phyloP scores from a whole-genome alignment of 257 asterid genomes.

The Solanum clarkiae region DNA sequence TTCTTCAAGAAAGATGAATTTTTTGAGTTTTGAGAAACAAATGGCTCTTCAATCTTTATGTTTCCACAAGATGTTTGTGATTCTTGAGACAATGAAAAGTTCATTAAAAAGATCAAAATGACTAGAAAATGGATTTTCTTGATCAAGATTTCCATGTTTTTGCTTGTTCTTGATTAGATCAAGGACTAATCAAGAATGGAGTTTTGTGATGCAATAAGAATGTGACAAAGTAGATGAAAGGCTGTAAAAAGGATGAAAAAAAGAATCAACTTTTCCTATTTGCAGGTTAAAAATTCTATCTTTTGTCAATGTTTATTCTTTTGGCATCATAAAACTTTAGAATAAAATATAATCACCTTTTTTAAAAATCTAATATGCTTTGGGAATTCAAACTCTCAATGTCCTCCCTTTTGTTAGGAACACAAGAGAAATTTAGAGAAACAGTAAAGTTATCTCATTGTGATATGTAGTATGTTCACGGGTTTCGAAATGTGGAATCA shows the following conservation, averaged over 20 bases:
- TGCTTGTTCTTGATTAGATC: not conserved
- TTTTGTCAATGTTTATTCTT: not conserved
- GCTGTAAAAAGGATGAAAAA: not conserved
- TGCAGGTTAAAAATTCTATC: not conserved
- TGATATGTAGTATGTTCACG: not conserved
- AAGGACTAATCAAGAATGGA: not conserved
- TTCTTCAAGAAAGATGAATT: conserved; percentile 9
- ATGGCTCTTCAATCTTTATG: conserved; percentile 16
- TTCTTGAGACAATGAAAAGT: conserved; percentile 12
- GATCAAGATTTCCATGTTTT: conserved; percentile 20
- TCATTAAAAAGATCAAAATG: conserved; percentile 6
- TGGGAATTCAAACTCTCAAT: not conserved
- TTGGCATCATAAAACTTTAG: not conserved
- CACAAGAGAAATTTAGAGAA: not conserved
- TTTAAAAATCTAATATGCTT: not conserved
- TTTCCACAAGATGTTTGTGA: conserved; percentile 17
- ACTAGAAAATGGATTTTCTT: conserved; percentile 20
- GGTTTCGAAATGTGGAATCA: not conserved
- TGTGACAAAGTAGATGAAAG: not conserved
- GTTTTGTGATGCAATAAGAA: not conserved
- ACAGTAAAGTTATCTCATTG: not conserved
- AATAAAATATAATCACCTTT: not conserved
- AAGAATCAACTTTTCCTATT: conserved; percentile 17
- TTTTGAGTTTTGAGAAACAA: conserved; percentile 9
- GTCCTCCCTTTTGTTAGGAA: not conserved